phyloP scores from a whole-genome alignment of 2,329 filamentous ascomycete species.

The Stemphylium beticola region DNA sequence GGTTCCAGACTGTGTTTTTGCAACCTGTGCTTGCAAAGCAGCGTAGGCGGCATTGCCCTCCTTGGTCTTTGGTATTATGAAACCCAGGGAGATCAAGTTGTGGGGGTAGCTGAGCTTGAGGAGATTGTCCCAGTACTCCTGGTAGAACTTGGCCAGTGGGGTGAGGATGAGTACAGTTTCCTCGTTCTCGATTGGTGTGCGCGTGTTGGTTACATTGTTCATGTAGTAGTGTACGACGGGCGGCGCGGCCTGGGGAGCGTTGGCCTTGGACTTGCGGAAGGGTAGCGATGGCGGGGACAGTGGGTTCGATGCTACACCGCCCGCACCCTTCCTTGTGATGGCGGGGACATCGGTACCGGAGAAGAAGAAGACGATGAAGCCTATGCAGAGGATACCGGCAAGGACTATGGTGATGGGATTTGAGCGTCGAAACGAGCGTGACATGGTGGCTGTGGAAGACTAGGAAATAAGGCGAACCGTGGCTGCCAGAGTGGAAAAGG shows the following conservation, averaged over 20 bases:
- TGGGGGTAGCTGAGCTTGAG: constrained; percentile 85
- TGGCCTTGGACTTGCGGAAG: constrained; percentile 69
- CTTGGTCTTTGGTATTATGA: constrained; percentile 92
- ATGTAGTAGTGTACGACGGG: constrained; percentile 93
- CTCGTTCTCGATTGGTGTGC: constrained; percentile 74
- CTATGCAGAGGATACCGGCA: constrained; percentile 72
- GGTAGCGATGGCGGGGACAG: constrained; percentile 77
- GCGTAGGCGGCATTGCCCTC: constrained; percentile 88
- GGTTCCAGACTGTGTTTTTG: constrained; percentile 82
- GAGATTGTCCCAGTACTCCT: constrained; percentile 94
- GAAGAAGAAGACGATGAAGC: constrained; percentile 64
- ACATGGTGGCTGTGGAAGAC: constrained; percentile 52
- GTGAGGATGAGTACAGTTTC: constrained; percentile 92
- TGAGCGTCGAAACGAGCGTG: constrained; percentile 76
- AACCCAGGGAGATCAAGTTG: constrained; percentile 91
- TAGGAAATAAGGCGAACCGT: constrained; percentile 34
- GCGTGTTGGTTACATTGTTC: constrained; percentile 88
- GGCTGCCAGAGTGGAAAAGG: constrained; percentile 33
- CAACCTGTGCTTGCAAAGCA: constrained; percentile 82
- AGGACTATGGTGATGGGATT: constrained; percentile 78
- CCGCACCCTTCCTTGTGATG: constrained; percentile 56
- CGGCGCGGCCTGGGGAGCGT: constrained; percentile 68
- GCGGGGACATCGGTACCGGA: constrained; percentile 64
- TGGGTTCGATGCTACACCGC: constrained; percentile 68
- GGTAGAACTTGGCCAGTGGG: constrained; percentile 91